phyloP scores from a whole-genome alignment of 768 basidiomycete species.

The Suillus sp. region DNA sequence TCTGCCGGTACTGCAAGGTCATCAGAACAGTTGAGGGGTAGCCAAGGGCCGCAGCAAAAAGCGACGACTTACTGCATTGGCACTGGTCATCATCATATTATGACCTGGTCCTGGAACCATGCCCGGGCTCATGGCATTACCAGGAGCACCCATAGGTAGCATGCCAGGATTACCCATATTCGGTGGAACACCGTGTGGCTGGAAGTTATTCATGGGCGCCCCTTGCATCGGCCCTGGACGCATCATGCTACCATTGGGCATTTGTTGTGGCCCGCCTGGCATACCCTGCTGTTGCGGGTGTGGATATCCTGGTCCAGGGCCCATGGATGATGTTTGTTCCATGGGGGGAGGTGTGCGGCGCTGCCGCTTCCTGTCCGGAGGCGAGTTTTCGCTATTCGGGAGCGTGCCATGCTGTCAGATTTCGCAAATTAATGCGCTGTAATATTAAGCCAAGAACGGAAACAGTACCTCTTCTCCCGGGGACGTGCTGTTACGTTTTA shows the following conservation, averaged over 20 bases:
- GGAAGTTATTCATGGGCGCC: conserved; percentile 38
- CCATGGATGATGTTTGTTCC: conserved; percentile 44
- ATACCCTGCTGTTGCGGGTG: conserved; percentile 37
- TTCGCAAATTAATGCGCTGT: conserved; percentile 2
- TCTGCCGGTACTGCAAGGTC: conserved; percentile 40
- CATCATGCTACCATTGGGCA: conserved; percentile 45
- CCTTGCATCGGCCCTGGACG: conserved; percentile 33
- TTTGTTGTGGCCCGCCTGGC: conserved; percentile 40
- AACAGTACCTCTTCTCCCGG: conserved; percentile 58
- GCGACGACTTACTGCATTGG: conserved; percentile 21
- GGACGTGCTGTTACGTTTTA: conserved; percentile 62
- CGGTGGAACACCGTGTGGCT: conserved; percentile 30
- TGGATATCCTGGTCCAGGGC: conserved; percentile 37
- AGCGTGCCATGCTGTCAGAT: conserved; percentile 46
- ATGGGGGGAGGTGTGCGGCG: conserved; percentile 50
- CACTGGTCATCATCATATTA: conserved; percentile 38
- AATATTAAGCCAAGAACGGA: conserved; percentile 10
- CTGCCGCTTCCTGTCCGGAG: conserved; percentile 55
- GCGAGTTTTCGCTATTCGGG: conserved; percentile 54
- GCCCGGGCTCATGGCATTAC: conserved; percentile 37
- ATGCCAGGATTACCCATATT: conserved; percentile 35
- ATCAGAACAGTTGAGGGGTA: conserved; percentile 19
- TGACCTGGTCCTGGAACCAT: conserved; percentile 36
- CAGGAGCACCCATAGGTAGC: conserved; percentile 34
- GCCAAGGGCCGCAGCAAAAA: neutral